Percentiles rank a stretch among this genome's conserved stretches.
Evolutionary conservation across 2,329 filamentous ascomycete genomes (phyloP).

Genomic region (Neopestalotiopsis rosae): DNA sequence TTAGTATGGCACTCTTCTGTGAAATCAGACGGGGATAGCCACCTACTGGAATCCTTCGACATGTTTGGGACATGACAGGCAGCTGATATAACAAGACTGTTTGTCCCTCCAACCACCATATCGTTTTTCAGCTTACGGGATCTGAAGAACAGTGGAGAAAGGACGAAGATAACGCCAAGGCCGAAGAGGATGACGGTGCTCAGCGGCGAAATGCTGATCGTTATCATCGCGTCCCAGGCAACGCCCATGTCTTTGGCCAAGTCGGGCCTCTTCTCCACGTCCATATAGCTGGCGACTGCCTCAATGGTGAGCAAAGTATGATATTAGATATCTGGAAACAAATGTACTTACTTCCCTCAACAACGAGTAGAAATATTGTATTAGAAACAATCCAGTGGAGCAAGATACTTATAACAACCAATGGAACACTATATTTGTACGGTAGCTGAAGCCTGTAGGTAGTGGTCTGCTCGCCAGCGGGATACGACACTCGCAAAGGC

Average conservation of each 20-base stretch:
- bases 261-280: too few relatives aligned
- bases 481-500: conserved; percentile 41
- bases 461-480: conserved; percentile 35
- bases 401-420: conserved; percentile 38
- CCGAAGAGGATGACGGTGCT: background rate
- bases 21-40: too few relatives aligned
- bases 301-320: background rate
- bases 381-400: conserved; percentile 51
- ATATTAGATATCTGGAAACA: too few relatives aligned
- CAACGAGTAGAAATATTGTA: conserved; percentile 40
- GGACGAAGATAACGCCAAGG: conserved; percentile 15
- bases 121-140: conserved; percentile 24
- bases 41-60: background rate
- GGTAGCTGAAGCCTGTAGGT: conserved; percentile 46
- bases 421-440: conserved; percentile 44
- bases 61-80: conserved; percentile 28
- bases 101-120: conserved; percentile 26
- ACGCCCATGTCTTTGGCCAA: background rate
- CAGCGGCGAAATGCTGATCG: background rate
- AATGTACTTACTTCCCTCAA: conserved; percentile 25
- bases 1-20: background rate
- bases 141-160: conserved; percentile 22
- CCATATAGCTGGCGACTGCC: background rate
- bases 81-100: conserved; percentile 29
- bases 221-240: background rate